Base-by-base conservation (phyloP, 1,139 yeast species). In the Scheffersomyces quercinus region DNA sequence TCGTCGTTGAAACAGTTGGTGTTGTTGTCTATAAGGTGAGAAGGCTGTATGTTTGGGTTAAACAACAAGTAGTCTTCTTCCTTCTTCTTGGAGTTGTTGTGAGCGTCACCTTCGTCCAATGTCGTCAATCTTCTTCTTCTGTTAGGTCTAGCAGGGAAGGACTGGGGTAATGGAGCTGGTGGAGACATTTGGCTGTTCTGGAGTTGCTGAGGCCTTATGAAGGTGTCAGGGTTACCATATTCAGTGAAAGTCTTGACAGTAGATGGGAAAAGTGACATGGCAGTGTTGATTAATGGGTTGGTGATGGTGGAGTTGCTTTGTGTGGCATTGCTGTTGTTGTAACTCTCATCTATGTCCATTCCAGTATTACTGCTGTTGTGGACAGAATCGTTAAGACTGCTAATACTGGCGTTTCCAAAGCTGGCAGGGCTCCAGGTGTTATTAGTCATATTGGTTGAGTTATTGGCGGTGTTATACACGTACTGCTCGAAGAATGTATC, bases 11-110 rank as follows among this genome's bases (percentile, higher is more conserved):
- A 28, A 35, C 38, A 44, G 45, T 48, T 58, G 46, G 40, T 44
- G 24, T 58, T 58, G 40, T 56, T 56, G 41, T 62, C 60, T 42
- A 71, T 60, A 44, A 72, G 59, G 30, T 70, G 70, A 24, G 76
- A 71, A 16, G 79, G 79, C 52, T 71, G 73, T 24, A 73, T 68
- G 51, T 72, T 70, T 6, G 79, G 70, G 51, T 73, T 70, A 54
- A 62, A 70, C 50, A 73, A 64, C 47, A 67, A 62, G 49, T 62
- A 68, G 42, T 71, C 75, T 28, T 70, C 74, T 38, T 68, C 72
- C 50, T 64, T 64, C 49, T 47, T 51, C 42, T 46, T 50, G 56
- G 45, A 45, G 42, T 48, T 58, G 40, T 51, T 40, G 13, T 34
- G 39, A 30, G 53, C 47, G n/a, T 53, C 53, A 28, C 52, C 58